Percentiles rank a stretch among this genome's conserved stretches.
phyloP scores from a whole-genome alignment of 1,139 yeast species.

The Saccharomyces hybrid region DNA sequence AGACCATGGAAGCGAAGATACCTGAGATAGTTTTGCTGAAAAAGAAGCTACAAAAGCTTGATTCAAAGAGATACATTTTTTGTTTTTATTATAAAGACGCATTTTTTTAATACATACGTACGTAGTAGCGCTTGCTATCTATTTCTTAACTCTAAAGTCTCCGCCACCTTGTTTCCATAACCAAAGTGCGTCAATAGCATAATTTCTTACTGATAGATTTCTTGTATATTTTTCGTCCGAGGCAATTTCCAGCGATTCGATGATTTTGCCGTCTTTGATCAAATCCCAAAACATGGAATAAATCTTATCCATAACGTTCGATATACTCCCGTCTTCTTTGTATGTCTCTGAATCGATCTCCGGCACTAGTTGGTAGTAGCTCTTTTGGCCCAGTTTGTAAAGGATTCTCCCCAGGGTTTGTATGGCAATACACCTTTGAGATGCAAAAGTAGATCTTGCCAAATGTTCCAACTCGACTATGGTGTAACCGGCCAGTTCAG shows the following conservation, averaged over 20 bases:
- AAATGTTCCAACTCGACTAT: conserved; percentile 73
- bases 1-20: background rate
- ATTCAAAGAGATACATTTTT: background rate
- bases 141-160: conserved; percentile 21
- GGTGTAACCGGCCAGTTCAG: conserved; percentile 89
- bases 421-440: conserved; percentile 82
- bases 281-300: conserved; percentile 64
- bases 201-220: conserved; percentile 70
- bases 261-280: conserved; percentile 53
- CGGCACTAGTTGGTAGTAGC: conserved; percentile 43
- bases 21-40: background rate
- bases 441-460: conserved; percentile 69
- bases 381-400: conserved; percentile 66
- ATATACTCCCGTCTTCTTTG: conserved; percentile 36
- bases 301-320: conserved; percentile 32
- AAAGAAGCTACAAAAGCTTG: background rate
- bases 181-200: conserved; percentile 94
- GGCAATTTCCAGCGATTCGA: conserved; percentile 68
- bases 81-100: conserved; percentile 7
- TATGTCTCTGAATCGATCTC: conserved; percentile 36
- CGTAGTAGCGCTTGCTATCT: conserved; percentile 2
- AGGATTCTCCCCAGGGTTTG: conserved; percentile 82
- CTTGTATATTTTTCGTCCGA: conserved; percentile 60
- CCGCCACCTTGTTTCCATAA: conserved; percentile 83
- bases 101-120: background rate